Conservation (phyloP, 345 rosid species). For the Populus deltoides region DNA sequence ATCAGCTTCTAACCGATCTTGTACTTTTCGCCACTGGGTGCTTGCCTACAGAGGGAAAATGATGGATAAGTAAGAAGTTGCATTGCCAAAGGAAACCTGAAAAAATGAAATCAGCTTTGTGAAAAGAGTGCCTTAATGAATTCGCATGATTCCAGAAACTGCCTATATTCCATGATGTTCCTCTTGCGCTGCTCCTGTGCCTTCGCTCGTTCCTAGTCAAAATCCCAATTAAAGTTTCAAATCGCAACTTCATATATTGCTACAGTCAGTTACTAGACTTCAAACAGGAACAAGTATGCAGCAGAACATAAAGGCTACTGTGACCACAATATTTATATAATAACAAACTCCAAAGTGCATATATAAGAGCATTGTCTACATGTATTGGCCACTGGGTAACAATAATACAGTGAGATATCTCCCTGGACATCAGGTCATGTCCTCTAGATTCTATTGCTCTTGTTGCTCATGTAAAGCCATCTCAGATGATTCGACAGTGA, state of each 20-base stretch:
- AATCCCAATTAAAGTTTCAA: constrained; percentile 18
- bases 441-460: neutral
- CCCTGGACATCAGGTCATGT: neutral
- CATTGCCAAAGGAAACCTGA: constrained; percentile 8
- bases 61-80: constrained; percentile 16
- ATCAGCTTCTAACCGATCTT: constrained; percentile 84
- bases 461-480: neutral
- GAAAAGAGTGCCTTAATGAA: constrained; percentile 69
- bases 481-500: no score
- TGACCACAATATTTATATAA: no score
- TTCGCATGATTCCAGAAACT: constrained; percentile 79
- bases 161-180: constrained; percentile 64
- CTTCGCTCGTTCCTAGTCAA: constrained; percentile 67
- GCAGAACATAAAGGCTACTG: neutral
- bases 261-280: neutral
- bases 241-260: neutral
- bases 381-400: no score
- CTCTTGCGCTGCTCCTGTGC: constrained; percentile 72
- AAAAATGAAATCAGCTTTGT: neutral
- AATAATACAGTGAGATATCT: no score
- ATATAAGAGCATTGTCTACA: no score
- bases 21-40: constrained; percentile 98
- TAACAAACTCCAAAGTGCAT: no score
- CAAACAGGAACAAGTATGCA: neutral
- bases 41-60: constrained; percentile 47